Percentiles rank a stretch among this genome's conserved stretches.
Evolutionary conservation across 2,329 filamentous ascomycete species (phyloP).

Genomic region (Sclerotinia subarctica): DNA sequence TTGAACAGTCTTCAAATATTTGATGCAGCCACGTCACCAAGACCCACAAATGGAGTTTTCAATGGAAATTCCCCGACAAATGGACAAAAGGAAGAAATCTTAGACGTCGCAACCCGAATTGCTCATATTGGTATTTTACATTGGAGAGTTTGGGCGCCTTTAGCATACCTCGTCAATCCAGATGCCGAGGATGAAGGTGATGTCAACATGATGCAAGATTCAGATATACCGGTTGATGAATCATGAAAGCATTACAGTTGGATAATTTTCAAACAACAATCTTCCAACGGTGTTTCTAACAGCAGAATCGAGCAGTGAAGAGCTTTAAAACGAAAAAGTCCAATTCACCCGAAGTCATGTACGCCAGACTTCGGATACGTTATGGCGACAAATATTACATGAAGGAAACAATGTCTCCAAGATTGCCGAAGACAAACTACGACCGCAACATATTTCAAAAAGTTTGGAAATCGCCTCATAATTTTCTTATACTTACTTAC

Average conservation of each 20-base stretch:
- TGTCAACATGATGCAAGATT: slow-evolving; percentile 14
- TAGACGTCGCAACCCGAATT: slow-evolving; percentile 71
- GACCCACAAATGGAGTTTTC: slow-evolving; percentile 20
- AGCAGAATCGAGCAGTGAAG: background rate
- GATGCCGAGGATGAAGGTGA: slow-evolving; percentile 31
- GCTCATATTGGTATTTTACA: slow-evolving; percentile 82
- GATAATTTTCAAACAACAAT: background rate
- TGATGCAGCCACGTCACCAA: slow-evolving; percentile 36
- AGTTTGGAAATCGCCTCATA: background rate
- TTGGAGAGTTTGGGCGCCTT: slow-evolving; percentile 81
- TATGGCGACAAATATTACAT: slow-evolving; percentile 10
- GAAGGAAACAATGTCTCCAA: slow-evolving; percentile 5
- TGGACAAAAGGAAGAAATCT: slow-evolving; percentile 41
- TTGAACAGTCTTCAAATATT: slow-evolving; percentile 38
- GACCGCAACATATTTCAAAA: background rate
- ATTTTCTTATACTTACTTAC: slow-evolving; percentile 1
- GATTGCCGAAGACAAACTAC: background rate
- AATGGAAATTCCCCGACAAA: background rate
- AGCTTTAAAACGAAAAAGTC: background rate
- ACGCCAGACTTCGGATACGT: slow-evolving; percentile 15
- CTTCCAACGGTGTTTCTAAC: background rate
- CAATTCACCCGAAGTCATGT: background rate
- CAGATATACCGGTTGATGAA: background rate
- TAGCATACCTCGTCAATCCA: slow-evolving; percentile 58
- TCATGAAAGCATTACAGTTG: background rate